phyloP scores from a whole-genome alignment of 75 land plant genomes.

The Pinus tabuliformis region DNA sequence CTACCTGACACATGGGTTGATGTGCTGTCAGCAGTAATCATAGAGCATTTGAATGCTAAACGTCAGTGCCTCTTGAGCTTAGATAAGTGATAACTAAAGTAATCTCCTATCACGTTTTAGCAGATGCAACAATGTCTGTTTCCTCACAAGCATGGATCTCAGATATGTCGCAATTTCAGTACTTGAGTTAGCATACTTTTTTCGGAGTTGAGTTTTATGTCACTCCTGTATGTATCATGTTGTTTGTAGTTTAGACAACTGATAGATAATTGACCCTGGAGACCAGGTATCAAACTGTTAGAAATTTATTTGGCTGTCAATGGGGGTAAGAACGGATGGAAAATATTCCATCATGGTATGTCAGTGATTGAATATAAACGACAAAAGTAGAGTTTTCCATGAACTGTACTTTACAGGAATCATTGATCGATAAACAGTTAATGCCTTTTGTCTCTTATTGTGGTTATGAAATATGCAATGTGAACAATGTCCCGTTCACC shows the following conservation, averaged over 20 bases:
- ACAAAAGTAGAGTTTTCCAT: neutral
- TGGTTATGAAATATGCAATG: neutral
- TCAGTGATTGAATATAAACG: neutral
- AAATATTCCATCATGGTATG: neutral
- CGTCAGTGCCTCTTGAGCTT: neutral
- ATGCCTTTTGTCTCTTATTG: neutral
- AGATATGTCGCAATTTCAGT: no score
- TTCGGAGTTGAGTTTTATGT: neutral
- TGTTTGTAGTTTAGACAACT: neutral
- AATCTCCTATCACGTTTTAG: neutral
- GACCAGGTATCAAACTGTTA: neutral
- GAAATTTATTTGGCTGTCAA: neutral
- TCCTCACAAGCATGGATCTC: neutral
- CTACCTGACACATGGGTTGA: constrained; percentile 96
- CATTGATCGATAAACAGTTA: neutral
- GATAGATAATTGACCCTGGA: neutral
- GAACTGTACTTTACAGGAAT: neutral
- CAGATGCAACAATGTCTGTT: neutral
- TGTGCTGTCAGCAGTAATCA: constrained; percentile 50
- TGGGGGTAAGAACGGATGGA: neutral
- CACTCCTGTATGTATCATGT: neutral
- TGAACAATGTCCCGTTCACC: neutral
- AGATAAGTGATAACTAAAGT: neutral
- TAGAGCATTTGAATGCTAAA: constrained; percentile 18
- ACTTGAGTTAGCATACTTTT: neutral